phyloP scores from a whole-genome alignment of 2,329 filamentous ascomycete species.

The Capronia coronata region DNA sequence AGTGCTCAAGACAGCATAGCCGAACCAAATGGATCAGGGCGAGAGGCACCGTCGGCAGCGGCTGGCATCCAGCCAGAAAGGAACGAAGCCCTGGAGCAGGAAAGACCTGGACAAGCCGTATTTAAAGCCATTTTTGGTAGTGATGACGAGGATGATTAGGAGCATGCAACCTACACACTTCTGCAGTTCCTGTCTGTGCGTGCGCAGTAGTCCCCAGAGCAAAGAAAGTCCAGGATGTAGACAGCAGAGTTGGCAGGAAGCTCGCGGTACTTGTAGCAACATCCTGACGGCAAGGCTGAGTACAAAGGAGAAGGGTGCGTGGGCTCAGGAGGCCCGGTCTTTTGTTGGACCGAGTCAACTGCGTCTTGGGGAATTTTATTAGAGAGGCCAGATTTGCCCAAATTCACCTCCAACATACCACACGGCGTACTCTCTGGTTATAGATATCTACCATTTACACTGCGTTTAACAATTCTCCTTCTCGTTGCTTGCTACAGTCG shows the following conservation, averaged over 20 bases:
- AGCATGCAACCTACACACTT: not conserved
- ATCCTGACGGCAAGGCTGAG: not conserved
- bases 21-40: conserved; percentile 2
- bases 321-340: no score
- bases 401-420: no score
- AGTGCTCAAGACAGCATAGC: not conserved
- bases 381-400: no score
- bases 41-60: conserved; percentile 7
- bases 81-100: conserved; percentile 71
- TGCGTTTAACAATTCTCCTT: no score
- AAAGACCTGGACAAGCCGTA: conserved; percentile 69
- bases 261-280: not conserved
- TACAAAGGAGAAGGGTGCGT: not conserved
- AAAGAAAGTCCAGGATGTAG: no score
- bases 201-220: no score
- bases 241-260: not conserved
- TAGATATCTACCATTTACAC: no score
- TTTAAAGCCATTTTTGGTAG: conserved; percentile 93
- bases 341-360: no score
- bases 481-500: no score
- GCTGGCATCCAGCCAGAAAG: conserved; percentile 60
- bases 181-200: no score
- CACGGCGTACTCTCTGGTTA: no score
- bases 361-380: not conserved
- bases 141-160: conserved; percentile 61